Base-by-base conservation (phyloP, 306 rosid species). In the Senna tora region DNA sequence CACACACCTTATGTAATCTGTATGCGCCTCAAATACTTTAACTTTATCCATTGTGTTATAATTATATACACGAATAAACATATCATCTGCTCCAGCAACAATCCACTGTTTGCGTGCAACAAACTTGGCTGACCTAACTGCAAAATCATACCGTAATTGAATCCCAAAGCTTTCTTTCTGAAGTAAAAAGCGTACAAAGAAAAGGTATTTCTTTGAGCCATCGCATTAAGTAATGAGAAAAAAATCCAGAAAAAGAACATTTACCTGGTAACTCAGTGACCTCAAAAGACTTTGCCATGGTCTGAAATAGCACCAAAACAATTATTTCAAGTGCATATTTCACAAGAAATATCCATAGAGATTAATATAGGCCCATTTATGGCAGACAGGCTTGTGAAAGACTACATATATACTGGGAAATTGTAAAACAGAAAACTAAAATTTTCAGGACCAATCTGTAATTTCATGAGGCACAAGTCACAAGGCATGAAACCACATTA, bases 51-150 rank as follows among this genome's bases (percentile, higher is more conserved):
- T 95, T 68, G 97, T 95, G 76, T 95, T 95, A 84, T 95, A 95
- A 75, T 95, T 91, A 91, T 95, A 95, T 14, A 95, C 99, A 80
- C 99, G 99, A 82, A 95, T 88, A 64, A 81, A 85, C 96, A 89
- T 95, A 79, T 95, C 99, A 82, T 95, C 99, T 46, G 99, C 99
- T 65, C 96, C 99, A 67, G 97, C 97, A 79, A 95, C 99, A 78
- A 95, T 92, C 99, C 97, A 95, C 75, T 95, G 96, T 82, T 81
- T 88, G 80, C 99, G 93, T 72, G 99, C 80, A 68, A 95, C 86
- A 89, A 95, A 95, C 85, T 91, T 95, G 78, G 99, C 99, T 51
- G 99, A 95, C 77, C 99, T 95, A 70, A 95, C 99, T 95, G 96
- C 83, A 91, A 75, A 74, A 68, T 46, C 47, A 74, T 54, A 66